Evolutionary conservation across 352 stramenopile genomes (phyloP), one percentile per base, ranked within the genome.

Genomic region (Pythium aphanidermatum): DNA sequence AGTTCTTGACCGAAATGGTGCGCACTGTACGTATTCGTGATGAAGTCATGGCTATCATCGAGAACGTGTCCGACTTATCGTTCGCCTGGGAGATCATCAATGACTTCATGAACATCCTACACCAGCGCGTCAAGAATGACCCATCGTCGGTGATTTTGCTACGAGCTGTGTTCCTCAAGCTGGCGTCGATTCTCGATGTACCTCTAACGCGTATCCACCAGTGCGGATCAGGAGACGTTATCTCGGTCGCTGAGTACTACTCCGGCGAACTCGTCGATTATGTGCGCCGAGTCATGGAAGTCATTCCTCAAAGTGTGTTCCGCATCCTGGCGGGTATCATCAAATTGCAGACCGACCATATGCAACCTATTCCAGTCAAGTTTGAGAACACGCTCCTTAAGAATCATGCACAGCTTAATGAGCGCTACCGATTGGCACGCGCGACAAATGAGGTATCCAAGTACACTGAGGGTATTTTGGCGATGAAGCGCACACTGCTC

Each of bases 51-150:
- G 70, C 83, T 3, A 88, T 96, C 43, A 92, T 98, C 25, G 85
- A 96, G 38, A 95, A 89, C 36, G 86, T 98, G 16, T 96, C 89
- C 4, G 94, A 98, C 52, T 62, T 98, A 41, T 96, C 90, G 13
- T 98, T 98, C 51, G 92, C 70, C 2, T 97, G 90, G 83, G 91
- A 98, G 50, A 86, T 96, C 51, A 96, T 98, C 54, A 95, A 89
- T 39, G 86, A 96, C 37, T 98, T 98, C 51, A 95, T 98, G 66
- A 79, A 73, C 21, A 94, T 97, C 40, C 62, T 98, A 35, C 94
- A 98, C 53, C 82, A 93, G 33, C 74, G 90, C 28, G 85, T 98
- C 14, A 93, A 93, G 57, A 91, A 84, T 30, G 90, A 98, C 20
- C 94, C 94, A 29, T 92, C 74, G 2, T 96, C 88, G 29, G 92